Evolutionary conservation across 176 grass and related monocot genomes (phyloP), one percentile per base, ranked within the genome.

Genomic region (Carex kokanica): DNA sequence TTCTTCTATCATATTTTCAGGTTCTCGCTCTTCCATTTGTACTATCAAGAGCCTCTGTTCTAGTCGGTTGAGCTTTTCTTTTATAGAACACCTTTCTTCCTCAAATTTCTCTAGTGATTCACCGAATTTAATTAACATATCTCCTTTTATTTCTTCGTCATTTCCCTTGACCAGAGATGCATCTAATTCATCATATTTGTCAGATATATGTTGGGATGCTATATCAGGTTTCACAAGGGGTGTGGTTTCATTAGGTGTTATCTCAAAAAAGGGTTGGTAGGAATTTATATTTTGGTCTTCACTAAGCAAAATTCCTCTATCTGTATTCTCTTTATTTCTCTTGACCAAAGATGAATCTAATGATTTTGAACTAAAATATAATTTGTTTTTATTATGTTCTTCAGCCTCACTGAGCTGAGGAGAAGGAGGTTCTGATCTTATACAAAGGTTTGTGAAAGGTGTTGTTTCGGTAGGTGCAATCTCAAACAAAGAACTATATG

Each of bases 31-130:
- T 61, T 81, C 27, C 31, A 64, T 64, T 49, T 81, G 32, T 61
- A 62, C 36, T 81, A 21, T 64, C 34, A 59, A 23, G 13, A 61
- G 15, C 55, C 78, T 80, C 34, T 59, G 78, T 41, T 80, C 25
- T 34, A 80, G 57, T 80, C 62, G 21, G 17, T 81, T 60, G 55
- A 81, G 55, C 58, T 64, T 81, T 81, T 64, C 58, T 63, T 13
- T 40, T 62, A 81, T 15, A 41, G 58, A 81, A 45, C 32, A 23
- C 18, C 56, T 23, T 81, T 81, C 79, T 64, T 81, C 58, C 55
- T 64, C 79, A 47, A 81, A 45, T 23, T 81, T 62, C 18, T 64
- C 41, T 24, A 81, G 60, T 24, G 68, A 72, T 72, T 43, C 68
- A 24, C 45, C 9, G 9, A 74, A 43, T 23, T 74, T 74, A 74